phyloP scores from a whole-genome alignment of 2,329 filamentous ascomycete species.

The Botryosphaeria dothidea region DNA sequence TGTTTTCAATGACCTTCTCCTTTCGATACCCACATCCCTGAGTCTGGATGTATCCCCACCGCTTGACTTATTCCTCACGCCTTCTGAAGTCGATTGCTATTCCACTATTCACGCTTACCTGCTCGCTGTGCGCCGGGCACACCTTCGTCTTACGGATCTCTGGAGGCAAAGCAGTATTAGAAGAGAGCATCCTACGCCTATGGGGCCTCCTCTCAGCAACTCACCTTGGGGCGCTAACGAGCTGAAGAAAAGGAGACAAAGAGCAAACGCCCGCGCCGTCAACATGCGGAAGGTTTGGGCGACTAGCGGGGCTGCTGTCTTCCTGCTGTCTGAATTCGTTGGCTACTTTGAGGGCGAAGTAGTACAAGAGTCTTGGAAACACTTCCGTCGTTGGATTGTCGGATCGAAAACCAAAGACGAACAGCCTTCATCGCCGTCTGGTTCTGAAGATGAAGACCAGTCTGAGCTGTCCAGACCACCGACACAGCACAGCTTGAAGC shows the following conservation, averaged over 20 bases:
- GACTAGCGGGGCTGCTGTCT: constrained; percentile 81
- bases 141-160: constrained; percentile 78
- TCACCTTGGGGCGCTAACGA: constrained; percentile 61
- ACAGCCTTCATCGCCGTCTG: background rate
- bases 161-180: constrained; percentile 84
- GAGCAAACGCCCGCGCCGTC: constrained; percentile 63
- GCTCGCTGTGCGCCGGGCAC: constrained; percentile 79
- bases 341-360: constrained; percentile 90
- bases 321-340: constrained; percentile 85
- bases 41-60: constrained; percentile 74
- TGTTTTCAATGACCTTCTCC: constrained; percentile 77
- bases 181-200: constrained; percentile 71
- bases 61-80: constrained; percentile 81
- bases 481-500: background rate
- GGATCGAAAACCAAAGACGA: constrained; percentile 16
- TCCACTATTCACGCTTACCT: constrained; percentile 86
- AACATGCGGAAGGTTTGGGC: constrained; percentile 86
- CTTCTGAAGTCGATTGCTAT: constrained; percentile 75
- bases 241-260: constrained; percentile 62
- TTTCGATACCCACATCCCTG: constrained; percentile 73
- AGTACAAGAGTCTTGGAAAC: constrained; percentile 76
- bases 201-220: constrained; percentile 61
- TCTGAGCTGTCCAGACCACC: background rate
- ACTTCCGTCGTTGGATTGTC: constrained; percentile 75
- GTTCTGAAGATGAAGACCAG: background rate